Conservation (phyloP, 1,139 yeast genomes). For the Yamadazyma epiphylla region DNA sequence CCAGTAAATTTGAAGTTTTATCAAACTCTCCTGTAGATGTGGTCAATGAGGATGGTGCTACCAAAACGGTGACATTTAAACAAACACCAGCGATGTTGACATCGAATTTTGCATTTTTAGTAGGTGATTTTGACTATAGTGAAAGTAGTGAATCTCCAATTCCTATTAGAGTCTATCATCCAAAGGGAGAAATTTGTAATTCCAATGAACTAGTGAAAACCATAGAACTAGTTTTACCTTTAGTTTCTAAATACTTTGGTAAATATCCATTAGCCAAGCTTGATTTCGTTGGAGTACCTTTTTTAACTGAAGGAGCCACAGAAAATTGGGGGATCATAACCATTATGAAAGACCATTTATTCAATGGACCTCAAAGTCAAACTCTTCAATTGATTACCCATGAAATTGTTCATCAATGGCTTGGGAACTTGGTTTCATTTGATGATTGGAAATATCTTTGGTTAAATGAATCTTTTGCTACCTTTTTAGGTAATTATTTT, state of each 20-base stretch:
- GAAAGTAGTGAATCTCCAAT: constrained; percentile 26
- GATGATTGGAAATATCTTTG: constrained; percentile 66
- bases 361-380: constrained; percentile 25
- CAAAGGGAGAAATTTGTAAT: constrained; percentile 45
- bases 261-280: constrained; percentile 57
- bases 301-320: constrained; percentile 72
- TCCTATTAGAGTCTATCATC: constrained; percentile 53
- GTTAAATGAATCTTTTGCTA: constrained; percentile 75
- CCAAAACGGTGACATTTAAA: constrained; percentile 36
- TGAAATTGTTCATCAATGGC: constrained; percentile 75
- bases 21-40: constrained; percentile 36
- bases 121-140: constrained; percentile 60
- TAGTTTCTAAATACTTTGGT: constrained; percentile 38
- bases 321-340: constrained; percentile 73
- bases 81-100: constrained; percentile 56
- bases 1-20: constrained; percentile 43
- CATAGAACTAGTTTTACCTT: constrained; percentile 44
- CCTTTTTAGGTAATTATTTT: constrained; percentile 55
- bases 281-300: constrained; percentile 66
- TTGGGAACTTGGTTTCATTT: constrained; percentile 64
- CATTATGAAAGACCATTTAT: constrained; percentile 35
- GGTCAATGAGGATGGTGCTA: constrained; percentile 21
- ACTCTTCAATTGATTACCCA: constrained; percentile 58
- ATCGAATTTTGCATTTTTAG: constrained; percentile 60
- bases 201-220: constrained; percentile 45